Evolutionary conservation across 495 filamentous ascomycete genomes (phyloP).

Genomic region (Chaetomidium leptoderma): DNA sequence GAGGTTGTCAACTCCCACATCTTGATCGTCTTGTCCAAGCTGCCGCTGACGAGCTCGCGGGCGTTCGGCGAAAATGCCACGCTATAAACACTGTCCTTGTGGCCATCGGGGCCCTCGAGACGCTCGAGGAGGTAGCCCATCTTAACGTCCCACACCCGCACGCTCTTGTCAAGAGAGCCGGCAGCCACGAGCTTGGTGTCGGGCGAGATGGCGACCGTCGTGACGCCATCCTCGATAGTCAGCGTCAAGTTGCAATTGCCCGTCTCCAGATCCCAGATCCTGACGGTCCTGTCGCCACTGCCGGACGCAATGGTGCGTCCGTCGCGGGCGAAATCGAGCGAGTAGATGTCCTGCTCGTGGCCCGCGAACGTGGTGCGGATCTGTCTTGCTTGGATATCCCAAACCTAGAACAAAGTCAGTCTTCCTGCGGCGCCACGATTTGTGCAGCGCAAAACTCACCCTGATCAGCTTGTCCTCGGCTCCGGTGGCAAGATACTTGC

Average conservation of each 20-base stretch:
- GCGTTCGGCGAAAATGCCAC: conserved; percentile 88
- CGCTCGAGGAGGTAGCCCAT: conserved; percentile 78
- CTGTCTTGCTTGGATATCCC: conserved; percentile 71
- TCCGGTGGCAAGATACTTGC: conserved; percentile 81
- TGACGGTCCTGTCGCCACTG: conserved; percentile 81
- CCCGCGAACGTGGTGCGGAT: conserved; percentile 81
- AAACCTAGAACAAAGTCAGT: conserved; percentile 57
- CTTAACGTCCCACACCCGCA: conserved; percentile 81
- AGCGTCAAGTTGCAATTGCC: conserved; percentile 69
- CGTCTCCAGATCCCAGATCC: conserved; percentile 82
- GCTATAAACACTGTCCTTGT: conserved; percentile 89
- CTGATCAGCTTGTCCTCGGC: conserved; percentile 90
- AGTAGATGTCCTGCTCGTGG: conserved; percentile 92
- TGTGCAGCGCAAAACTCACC: conserved; percentile 46
- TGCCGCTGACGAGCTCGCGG: conserved; percentile 80
- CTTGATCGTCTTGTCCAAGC: conserved; percentile 92
- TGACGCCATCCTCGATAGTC: conserved; percentile 85
- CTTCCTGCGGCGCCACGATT: not conserved
- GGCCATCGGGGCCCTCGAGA: conserved; percentile 78
- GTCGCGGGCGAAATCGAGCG: conserved; percentile 83
- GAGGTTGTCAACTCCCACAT: conserved; percentile 82
- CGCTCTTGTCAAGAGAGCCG: conserved; percentile 85
- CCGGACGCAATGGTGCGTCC: conserved; percentile 85
- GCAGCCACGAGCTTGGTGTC: conserved; percentile 82
- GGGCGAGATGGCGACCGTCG: conserved; percentile 87